These are phyloP conservation scores for Colletotrichum filicis DNA, from an alignment of 2,329 filamentous ascomycete genomes.

Conservation along the genomic window DNA sequence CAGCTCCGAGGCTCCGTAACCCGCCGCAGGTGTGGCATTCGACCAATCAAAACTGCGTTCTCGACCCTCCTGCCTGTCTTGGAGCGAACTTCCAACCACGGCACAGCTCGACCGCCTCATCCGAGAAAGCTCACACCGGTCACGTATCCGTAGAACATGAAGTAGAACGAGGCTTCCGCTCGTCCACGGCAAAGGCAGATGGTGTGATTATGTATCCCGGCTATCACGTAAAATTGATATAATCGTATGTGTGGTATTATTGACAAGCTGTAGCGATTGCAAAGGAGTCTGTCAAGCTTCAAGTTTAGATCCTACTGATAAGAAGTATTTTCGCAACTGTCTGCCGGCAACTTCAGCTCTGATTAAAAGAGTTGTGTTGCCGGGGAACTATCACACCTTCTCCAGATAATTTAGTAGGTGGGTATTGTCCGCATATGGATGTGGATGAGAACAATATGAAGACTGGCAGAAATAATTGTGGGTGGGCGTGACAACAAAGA, in stretches of 20 bases:
- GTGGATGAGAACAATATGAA: background rate
- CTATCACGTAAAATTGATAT: background rate
- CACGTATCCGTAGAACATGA: background rate
- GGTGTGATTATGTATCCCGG: background rate
- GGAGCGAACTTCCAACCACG: conserved; percentile 14
- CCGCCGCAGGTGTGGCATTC: conserved; percentile 1
- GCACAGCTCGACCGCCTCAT: conserved; percentile 27
- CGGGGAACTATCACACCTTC: background rate
- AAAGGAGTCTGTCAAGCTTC: background rate
- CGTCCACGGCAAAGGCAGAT: background rate
- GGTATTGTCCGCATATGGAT: background rate
- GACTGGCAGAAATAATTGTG: background rate
- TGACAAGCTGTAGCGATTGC: background rate
- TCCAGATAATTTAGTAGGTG: background rate
- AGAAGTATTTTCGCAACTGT: background rate
- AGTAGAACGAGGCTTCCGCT: background rate
- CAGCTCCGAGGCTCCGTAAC: conserved; percentile 29
- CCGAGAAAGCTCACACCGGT: conserved; percentile 20
- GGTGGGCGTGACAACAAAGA: background rate
- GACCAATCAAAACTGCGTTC: conserved; percentile 16
- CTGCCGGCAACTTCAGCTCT: background rate
- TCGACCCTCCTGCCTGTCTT: conserved; percentile 16
- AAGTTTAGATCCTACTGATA: background rate
- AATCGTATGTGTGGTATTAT: background rate
- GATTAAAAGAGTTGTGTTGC: background rate